These are phyloP conservation scores for Trichophaea hybrida DNA, from an alignment of 2,329 filamentous ascomycete genomes.

Conservation along the genomic window DNA sequence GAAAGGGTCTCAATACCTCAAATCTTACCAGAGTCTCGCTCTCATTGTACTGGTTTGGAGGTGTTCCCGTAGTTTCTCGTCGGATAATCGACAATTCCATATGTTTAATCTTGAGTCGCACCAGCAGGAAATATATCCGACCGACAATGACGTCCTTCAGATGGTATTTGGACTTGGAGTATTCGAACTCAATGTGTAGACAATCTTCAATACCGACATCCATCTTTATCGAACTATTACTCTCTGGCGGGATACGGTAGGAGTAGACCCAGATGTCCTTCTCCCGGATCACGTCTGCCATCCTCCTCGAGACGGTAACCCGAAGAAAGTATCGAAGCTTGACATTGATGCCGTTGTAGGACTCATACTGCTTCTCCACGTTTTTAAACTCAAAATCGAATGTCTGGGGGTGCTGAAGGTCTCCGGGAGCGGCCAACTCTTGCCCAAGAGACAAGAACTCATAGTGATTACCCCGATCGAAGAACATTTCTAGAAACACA, in stretches of 20 bases:
- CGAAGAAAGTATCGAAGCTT: slow-evolving; percentile 97
- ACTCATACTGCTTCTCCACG: slow-evolving; percentile 99
- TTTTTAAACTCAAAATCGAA: slow-evolving; percentile 99
- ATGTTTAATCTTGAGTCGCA: slow-evolving; percentile 97
- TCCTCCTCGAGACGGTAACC: slow-evolving; percentile 87
- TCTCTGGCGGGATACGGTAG: slow-evolving; percentile 94
- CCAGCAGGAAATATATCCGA: slow-evolving; percentile 93
- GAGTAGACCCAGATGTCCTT: slow-evolving; percentile 99
- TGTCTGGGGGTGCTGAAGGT: slow-evolving; percentile 95
- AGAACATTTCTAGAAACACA: slow-evolving; percentile 83
- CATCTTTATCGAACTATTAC: slow-evolving; percentile 99
- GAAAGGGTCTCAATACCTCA: slow-evolving; percentile 44
- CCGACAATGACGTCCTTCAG: slow-evolving; percentile 98
- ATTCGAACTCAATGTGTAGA: slow-evolving; percentile 97
- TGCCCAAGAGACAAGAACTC: slow-evolving; percentile 96
- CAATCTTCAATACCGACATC: slow-evolving; percentile 99
- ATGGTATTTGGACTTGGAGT: slow-evolving; percentile 98
- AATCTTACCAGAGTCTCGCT: slow-evolving; percentile 96
- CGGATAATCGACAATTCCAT: slow-evolving; percentile 98
- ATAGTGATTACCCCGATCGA: slow-evolving; percentile 97
- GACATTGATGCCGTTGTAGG: slow-evolving; percentile 98
- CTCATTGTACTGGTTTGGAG: slow-evolving; percentile 98
- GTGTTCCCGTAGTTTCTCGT: slow-evolving; percentile 86
- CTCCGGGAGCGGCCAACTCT: slow-evolving; percentile 88
- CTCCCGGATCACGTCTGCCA: slow-evolving; percentile 95